A percentile compares a stretch with the other conserved stretches of the same genome.
These are phyloP conservation scores for Puccinia horiana DNA, from an alignment of 1,284 basidiomycete genomes.

Conservation along the genomic window DNA sequence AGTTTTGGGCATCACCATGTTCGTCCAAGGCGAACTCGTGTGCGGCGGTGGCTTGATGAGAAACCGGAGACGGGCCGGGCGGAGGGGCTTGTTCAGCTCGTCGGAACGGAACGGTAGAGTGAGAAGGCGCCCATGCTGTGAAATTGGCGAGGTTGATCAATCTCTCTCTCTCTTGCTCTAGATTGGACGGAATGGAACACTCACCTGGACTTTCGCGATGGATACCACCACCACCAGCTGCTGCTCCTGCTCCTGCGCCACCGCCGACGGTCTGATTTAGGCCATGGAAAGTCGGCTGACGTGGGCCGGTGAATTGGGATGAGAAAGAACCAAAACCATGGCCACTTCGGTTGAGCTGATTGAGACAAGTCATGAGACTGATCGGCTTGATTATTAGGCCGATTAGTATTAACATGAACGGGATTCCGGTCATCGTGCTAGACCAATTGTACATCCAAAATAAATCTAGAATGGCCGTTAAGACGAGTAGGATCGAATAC, in stretches of 20 bases:
- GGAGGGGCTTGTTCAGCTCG: neutral
- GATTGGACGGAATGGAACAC: neutral
- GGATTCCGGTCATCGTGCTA: conserved; percentile 10
- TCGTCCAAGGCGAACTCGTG: conserved; percentile 34
- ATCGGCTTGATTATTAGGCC: conserved; percentile 42
- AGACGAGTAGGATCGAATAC: conserved; percentile 31
- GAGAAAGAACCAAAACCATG: conserved; percentile 4
- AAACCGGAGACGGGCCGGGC: conserved; percentile 30
- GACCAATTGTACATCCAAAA: conserved; percentile 44
- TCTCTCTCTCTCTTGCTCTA: neutral
- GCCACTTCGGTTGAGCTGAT: neutral
- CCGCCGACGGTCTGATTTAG: neutral
- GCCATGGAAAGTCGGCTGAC: neutral
- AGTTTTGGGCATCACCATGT: conserved; percentile 28
- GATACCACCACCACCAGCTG: neutral
- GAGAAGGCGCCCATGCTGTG: conserved; percentile 11
- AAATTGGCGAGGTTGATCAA: neutral
- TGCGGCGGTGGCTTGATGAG: conserved; percentile 30
- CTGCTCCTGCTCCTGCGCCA: too few species aligned
- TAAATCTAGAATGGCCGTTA: conserved; percentile 7
- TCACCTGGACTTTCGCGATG: conserved; percentile 22
- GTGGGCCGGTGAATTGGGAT: neutral
- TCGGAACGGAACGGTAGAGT: neutral
- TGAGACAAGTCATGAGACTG: conserved; percentile 27
- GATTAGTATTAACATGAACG: conserved; percentile 34